Evolutionary conservation across 2,329 filamentous ascomycete species (phyloP).

Genomic region (Colletotrichum magnum): DNA sequence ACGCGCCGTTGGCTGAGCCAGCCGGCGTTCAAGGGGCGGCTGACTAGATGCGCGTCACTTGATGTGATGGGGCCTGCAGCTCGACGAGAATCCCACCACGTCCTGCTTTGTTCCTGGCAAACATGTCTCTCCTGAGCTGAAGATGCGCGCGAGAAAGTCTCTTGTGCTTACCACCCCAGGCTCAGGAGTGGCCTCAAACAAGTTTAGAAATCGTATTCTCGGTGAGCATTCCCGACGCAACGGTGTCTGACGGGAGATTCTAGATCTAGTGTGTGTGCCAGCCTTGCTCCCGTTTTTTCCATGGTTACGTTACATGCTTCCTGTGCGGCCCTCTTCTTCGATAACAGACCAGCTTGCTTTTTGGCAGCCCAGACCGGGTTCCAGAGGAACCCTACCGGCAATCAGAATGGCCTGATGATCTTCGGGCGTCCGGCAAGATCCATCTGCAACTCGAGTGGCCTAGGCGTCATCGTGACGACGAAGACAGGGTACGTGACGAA

Average conservation of each 20-base stretch:
- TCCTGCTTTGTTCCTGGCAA: not conserved
- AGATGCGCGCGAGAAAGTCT: too few relatives aligned
- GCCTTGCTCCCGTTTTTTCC: not conserved
- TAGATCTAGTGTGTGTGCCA: not conserved
- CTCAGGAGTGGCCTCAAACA: too few relatives aligned
- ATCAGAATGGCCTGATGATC: not conserved
- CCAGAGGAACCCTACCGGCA: too few relatives aligned
- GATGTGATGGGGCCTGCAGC: not conserved
- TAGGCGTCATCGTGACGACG: not conserved
- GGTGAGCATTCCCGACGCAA: too few relatives aligned
- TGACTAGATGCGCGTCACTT: constrained; percentile 1
- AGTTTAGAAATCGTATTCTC: too few relatives aligned
- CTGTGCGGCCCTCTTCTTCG: not conserved
- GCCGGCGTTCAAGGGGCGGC: not conserved
- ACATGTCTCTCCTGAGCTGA: not conserved
- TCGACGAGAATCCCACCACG: not conserved
- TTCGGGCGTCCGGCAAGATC: not conserved
- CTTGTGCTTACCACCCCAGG: too few relatives aligned
- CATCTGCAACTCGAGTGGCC: not conserved
- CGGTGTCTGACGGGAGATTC: too few relatives aligned
- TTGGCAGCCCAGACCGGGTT: not conserved
- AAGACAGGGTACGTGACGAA: not conserved
- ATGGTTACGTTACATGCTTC: not conserved
- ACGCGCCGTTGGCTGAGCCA: not conserved
- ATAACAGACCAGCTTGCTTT: not conserved